phyloP scores from a whole-genome alignment of 2,329 filamentous ascomycete genomes.

The Elsinoe perseae region DNA sequence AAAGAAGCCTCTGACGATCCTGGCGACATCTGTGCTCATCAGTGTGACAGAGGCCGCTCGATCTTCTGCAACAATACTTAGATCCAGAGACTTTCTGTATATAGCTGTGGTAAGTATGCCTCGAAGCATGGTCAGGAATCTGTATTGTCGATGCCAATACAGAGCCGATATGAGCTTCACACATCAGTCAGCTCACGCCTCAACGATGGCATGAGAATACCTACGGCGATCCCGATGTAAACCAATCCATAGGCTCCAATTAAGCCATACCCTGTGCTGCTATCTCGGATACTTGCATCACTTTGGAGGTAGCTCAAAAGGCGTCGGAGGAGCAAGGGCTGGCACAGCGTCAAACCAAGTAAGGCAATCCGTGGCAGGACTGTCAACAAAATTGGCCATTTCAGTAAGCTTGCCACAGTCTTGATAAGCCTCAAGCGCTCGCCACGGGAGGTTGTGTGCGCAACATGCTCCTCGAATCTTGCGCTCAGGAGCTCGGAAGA shows the following conservation, averaged over 20 bases:
- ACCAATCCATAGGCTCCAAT: constrained; percentile 30
- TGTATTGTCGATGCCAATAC: constrained; percentile 6
- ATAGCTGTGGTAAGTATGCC: constrained; percentile 11
- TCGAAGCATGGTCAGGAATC: constrained; percentile 12
- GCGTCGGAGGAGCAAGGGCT: constrained; percentile 13
- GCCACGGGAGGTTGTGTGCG: not conserved
- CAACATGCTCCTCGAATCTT: not conserved
- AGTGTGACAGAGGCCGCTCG: constrained; percentile 8
- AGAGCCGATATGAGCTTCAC: not conserved
- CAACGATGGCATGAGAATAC: not conserved
- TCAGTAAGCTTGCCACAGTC: constrained; percentile 1
- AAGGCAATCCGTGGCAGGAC: constrained; percentile 22
- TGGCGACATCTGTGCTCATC: constrained; percentile 16
- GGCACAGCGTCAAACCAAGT: constrained; percentile 15
- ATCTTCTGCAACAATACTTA: constrained; percentile 1
- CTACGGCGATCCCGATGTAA: constrained; percentile 28
- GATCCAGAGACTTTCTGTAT: constrained; percentile 15
- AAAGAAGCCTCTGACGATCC: not conserved
- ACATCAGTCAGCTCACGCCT: not conserved
- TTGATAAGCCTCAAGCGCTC: not conserved
- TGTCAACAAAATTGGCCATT: constrained; percentile 24
- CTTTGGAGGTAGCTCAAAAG: constrained; percentile 11
- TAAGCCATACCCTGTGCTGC: constrained; percentile 24
- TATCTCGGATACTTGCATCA: not conserved
- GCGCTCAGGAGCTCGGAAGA: constrained; percentile 9